Percentiles rank a stretch among this genome's conserved stretches.
Conservation (phyloP, 2,329 filamentous ascomycete genomes). For the Sporothrix protearum region DNA sequence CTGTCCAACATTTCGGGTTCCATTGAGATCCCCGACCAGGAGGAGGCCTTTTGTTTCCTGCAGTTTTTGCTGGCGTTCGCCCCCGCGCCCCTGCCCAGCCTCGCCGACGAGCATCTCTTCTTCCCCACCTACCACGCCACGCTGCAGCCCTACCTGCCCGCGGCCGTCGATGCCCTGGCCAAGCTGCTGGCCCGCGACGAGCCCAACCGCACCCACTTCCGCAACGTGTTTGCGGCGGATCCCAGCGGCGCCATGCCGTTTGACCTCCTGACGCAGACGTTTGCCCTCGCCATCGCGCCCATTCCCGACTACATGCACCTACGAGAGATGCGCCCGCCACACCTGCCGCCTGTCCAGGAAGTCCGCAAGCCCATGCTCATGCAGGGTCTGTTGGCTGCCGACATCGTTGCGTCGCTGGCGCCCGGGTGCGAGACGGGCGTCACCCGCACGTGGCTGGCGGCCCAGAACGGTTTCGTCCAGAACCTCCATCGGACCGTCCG, state of each 20-base stretch:
- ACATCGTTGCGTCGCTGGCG: constrained; percentile 74
- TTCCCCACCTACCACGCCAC: constrained; percentile 79
- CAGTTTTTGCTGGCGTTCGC: constrained; percentile 90
- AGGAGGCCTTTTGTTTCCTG: constrained; percentile 81
- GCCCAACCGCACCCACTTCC: constrained; percentile 83
- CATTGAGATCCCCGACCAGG: constrained; percentile 76
- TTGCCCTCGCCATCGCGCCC: constrained; percentile 80
- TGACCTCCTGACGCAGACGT: constrained; percentile 81
- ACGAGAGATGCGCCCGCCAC: constrained; percentile 50
- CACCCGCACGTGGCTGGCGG: constrained; percentile 75
- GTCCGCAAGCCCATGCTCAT: constrained; percentile 83
- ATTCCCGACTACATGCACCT: constrained; percentile 62
- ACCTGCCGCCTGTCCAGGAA: constrained; percentile 67
- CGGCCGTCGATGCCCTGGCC: constrained; percentile 83
- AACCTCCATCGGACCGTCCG: constrained; percentile 74
- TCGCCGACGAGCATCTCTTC: constrained; percentile 57
- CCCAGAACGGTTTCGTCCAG: constrained; percentile 77
- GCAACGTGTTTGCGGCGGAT: constrained; percentile 74
- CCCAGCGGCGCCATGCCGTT: constrained; percentile 60
- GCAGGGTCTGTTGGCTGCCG: constrained; percentile 85
- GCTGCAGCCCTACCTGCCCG: constrained; percentile 81
- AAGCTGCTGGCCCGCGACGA: constrained; percentile 92
- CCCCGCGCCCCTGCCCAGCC: constrained; percentile 67
- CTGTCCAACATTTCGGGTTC: constrained; percentile 82
- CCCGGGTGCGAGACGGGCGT: constrained; percentile 63